phyloP scores from a whole-genome alignment of 2,329 filamentous ascomycete genomes.

The Lasiodiplodia sp. region DNA sequence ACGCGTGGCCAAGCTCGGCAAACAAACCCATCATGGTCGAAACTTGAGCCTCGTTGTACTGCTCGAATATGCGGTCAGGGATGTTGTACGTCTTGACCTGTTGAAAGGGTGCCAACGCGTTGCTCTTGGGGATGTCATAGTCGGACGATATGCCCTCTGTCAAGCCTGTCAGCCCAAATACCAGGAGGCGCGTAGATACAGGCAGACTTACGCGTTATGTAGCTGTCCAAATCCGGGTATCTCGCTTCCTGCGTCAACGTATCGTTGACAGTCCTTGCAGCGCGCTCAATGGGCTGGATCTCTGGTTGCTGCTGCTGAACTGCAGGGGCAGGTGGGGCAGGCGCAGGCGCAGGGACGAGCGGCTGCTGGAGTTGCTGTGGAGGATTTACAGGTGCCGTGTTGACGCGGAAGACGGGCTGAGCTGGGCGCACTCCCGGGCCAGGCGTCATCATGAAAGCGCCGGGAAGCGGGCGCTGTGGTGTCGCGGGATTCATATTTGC shows the following conservation, averaged over 20 bases:
- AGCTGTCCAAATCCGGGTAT: constrained; percentile 89
- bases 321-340: background rate
- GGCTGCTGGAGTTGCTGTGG: constrained; percentile 27
- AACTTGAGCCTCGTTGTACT: constrained; percentile 86
- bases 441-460: constrained; percentile 78
- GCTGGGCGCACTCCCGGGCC: constrained; percentile 40
- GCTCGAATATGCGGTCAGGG: constrained; percentile 89
- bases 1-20: constrained; percentile 92
- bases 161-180: background rate
- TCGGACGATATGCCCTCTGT: constrained; percentile 88
- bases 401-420: constrained; percentile 27
- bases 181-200: constrained; percentile 11
- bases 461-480: constrained; percentile 75
- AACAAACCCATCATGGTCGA: constrained; percentile 96
- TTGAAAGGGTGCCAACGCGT: constrained; percentile 88
- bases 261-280: constrained; percentile 82
- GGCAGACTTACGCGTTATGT: constrained; percentile 76
- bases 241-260: constrained; percentile 77
- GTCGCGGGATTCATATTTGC: constrained; percentile 53
- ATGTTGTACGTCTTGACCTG: constrained; percentile 86
- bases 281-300: constrained; percentile 74
- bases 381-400: constrained; percentile 27
- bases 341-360: constrained; percentile 18
- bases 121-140: constrained; percentile 76
- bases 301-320: constrained; percentile 26